These are phyloP conservation scores for Glebionis coronaria DNA, from an alignment of 129 eudicot genomes.

Conservation along the genomic window DNA sequence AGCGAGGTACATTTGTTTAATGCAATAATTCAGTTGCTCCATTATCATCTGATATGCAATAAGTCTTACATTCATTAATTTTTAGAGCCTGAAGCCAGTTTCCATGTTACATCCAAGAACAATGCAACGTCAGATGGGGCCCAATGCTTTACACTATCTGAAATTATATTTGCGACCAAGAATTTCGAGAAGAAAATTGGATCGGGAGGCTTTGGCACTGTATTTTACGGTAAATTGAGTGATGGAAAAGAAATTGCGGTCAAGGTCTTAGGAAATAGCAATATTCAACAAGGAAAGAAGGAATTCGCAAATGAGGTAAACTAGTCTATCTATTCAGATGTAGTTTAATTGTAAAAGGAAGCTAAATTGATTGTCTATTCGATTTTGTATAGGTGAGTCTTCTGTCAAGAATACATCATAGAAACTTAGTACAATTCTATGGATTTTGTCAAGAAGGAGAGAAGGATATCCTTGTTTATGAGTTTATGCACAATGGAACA, in stretches of 20 bases:
- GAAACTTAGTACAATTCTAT: constrained; percentile 87
- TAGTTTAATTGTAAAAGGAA: not conserved
- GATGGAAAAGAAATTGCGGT: constrained; percentile 94
- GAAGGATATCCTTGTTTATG: constrained; percentile 83
- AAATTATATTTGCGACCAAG: constrained; percentile 72
- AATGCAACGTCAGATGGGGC: constrained; percentile 75
- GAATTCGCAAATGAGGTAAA: constrained; percentile 89
- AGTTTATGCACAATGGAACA: constrained; percentile 94
- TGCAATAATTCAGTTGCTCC: not conserved
- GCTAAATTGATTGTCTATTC: not conserved
- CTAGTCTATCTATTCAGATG: not conserved
- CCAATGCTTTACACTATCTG: constrained; percentile 72
- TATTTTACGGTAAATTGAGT: constrained; percentile 70
- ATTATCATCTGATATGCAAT: not conserved
- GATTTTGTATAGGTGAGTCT: constrained; percentile 64
- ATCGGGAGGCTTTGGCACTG: constrained; percentile 97
- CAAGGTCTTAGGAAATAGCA: constrained; percentile 66
- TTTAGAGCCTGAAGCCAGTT: constrained; percentile 29
- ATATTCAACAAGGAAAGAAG: constrained; percentile 86
- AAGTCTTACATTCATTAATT: not conserved
- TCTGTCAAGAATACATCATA: constrained; percentile 97
- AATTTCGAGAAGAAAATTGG: constrained; percentile 84
- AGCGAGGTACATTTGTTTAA: constrained; percentile 40
- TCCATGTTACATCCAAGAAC: constrained; percentile 42
- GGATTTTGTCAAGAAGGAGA: constrained; percentile 98